Percentiles rank a stretch among this genome's conserved stretches.
Conservation (phyloP, 73 alveolate species). For the Stentor roeselii region DNA sequence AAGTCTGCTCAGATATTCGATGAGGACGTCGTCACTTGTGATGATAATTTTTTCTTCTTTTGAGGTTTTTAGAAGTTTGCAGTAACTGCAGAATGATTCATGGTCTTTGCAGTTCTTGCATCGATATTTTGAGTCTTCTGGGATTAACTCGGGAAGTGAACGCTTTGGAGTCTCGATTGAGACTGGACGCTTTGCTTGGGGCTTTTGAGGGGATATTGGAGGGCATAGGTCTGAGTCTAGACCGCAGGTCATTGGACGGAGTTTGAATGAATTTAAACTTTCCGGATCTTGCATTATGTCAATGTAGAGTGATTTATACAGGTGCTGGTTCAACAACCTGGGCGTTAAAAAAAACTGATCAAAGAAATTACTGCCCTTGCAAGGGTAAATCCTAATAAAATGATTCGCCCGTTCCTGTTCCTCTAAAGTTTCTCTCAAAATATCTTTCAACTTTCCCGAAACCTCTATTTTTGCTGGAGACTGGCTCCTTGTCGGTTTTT, state of each 20-base stretch:
- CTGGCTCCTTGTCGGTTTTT: background rate
- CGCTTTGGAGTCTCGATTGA: background rate
- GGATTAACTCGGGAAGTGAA: background rate
- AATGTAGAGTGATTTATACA: slow-evolving; percentile 41
- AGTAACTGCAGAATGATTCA: background rate
- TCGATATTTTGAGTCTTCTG: background rate
- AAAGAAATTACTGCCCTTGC: slow-evolving; percentile 41
- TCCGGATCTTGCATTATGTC: slow-evolving; percentile 29
- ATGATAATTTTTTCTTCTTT: slow-evolving; percentile 45
- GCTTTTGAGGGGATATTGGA: background rate
- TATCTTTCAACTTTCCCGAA: slow-evolving; percentile 31
- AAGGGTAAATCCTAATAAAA: slow-evolving; percentile 50
- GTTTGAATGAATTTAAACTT: background rate
- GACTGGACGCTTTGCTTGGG: background rate
- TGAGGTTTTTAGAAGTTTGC: slow-evolving; percentile 27
- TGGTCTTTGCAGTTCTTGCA: background rate
- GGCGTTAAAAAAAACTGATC: slow-evolving; percentile 37
- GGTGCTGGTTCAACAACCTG: slow-evolving; percentile 35
- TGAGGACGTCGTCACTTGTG: slow-evolving; percentile 58
- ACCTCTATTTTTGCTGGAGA: background rate
- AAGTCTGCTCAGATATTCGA: slow-evolving; percentile 46
- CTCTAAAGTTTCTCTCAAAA: slow-evolving; percentile 38
- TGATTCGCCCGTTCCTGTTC: slow-evolving; percentile 39
- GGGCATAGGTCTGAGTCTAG: background rate
- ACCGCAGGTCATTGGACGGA: background rate